Percentiles rank a stretch among this genome's conserved stretches.
Evolutionary conservation across 2,329 filamentous ascomycete genomes (phyloP).

Genomic region (Lachnellula hyalina): DNA sequence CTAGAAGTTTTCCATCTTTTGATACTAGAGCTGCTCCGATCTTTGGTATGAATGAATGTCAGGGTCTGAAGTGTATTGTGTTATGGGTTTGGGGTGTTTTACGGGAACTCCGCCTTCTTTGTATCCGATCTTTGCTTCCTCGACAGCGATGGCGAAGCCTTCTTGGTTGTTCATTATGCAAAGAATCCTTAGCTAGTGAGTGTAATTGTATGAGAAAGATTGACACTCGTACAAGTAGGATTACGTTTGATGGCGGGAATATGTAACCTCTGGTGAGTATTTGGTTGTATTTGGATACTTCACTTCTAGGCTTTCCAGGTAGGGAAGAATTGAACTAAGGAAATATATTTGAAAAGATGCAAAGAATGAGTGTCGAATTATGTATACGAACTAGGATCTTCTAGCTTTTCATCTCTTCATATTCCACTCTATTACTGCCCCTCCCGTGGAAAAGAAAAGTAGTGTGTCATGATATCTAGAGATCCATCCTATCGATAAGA

Average conservation of each 20-base stretch:
- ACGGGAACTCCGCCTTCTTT: constrained; percentile 46
- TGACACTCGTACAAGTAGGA: neutral
- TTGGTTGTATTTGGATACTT: neutral
- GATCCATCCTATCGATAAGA: constrained; percentile 5
- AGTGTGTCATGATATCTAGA: neutral
- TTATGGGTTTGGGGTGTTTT: constrained; percentile 15
- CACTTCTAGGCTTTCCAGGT: no score
- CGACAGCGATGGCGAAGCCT: constrained; percentile 40
- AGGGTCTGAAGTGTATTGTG: neutral
- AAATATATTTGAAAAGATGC: no score
- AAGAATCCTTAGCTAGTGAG: neutral
- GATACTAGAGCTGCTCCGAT: constrained; percentile 58
- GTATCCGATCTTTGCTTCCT: constrained; percentile 42
- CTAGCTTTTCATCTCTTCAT: neutral
- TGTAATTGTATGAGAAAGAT: neutral
- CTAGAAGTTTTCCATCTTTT: constrained; percentile 63
- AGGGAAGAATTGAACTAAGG: no score
- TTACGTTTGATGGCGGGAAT: neutral
- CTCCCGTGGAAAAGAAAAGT: neutral
- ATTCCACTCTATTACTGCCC: neutral
- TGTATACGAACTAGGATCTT: neutral
- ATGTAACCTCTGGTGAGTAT: neutral
- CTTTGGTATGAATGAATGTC: constrained; percentile 25
- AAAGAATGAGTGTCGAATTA: neutral
- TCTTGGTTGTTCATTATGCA: constrained; percentile 37